Base-by-base conservation (phyloP, 495 filamentous ascomycete species). In the Aspergillus saccharolyticus region DNA sequence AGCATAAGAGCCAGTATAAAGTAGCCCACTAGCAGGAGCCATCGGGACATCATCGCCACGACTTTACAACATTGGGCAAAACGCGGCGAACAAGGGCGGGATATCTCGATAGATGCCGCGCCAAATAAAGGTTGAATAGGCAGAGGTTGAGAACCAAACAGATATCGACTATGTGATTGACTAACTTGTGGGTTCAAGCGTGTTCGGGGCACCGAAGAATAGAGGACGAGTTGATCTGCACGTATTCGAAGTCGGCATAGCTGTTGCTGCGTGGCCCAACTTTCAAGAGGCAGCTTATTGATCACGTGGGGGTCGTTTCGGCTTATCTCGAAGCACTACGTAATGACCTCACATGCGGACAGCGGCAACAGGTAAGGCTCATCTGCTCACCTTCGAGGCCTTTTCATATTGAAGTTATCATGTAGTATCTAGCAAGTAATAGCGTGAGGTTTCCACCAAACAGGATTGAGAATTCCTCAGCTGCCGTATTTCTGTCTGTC, bases 1-100 rank as follows among this genome's bases (percentile, higher is more conserved):
- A 58, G 54, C 21, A 65, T 17, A 55, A 71, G 63, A 39, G 66
- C 70, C 61, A 76, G 61, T 53, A 73, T 61, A 54, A 77, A 63
- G 48, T 70, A 67, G 55, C 66, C 60, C 60, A 70, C 60, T 43
- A 78, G 66, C 64, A 68, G 58, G 58, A 75, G 62, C 73, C 74
- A 76, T 70, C 68, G 64, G 54, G 64, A 55, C 56, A 73, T 74
- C 76, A 78, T 78, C 70, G 55, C 64, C 44, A 66, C 43, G 43
- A 62, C 57, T 42, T 44, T 62, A 42, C 44, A 68, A 68, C 73
- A 75, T 75, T 65, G 70, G 71, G 69, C 63, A 39, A 42, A 50
- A 59, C 52, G 52, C 42, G 42, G 52, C 45, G 53, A 42, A 50
- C 19, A 46, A 42, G 56, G 33, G 22, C 21, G 46, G 33, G 10